Base-by-base conservation (phyloP, 176 grass and related monocot genomes). In the Oryza glumipatula region DNA sequence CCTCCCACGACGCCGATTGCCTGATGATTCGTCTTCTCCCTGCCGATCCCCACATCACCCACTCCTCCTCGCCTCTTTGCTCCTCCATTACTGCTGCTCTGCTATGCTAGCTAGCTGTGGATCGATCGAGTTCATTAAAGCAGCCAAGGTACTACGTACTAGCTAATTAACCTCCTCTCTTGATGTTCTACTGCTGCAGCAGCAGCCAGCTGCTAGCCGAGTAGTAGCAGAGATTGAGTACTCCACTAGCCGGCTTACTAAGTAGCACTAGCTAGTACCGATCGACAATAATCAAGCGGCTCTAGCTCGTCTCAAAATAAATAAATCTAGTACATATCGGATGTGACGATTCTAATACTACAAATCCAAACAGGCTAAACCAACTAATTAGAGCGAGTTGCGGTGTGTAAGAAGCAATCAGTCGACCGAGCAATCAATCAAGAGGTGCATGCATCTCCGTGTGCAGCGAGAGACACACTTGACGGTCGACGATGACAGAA, bases 1-100 rank as follows among this genome's bases (percentile, higher is more conserved):
- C 93, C 88, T 98, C 93, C 96, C 93, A 98, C 10, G 96, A 90
- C 22, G 65, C 82, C 5, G 80, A 81, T 65, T 56, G 45, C 65
- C 69, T 17, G 24, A 11, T 66, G 65, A 47, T 21, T 12, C 24
- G 16, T 23, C 47, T 63, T n/a, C 72, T 76, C 38, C 21, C 76
- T 5, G 52, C 69, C 67, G 72, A 28, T 6, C 51, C 73, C 79
- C 86, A 77, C 39, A 76, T 33, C 70, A 41, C 64, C 69, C 61
- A 74, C 41, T 44, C 10, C 30, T 44, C 10, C 68, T 87, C 83
- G 21, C 49, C 76, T 64, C 33, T 63, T 70, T 80, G 75, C 77
- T 90, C 89, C 84, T 90, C 89, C 84, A 87, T 90, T 21, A 11
- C 19, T 63, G 21, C 58, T 21, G 63, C 68, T 44, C 7, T 38